Conservation (phyloP, 202 grass and related monocot genomes). For the Brachypodium distachyon region DNA sequence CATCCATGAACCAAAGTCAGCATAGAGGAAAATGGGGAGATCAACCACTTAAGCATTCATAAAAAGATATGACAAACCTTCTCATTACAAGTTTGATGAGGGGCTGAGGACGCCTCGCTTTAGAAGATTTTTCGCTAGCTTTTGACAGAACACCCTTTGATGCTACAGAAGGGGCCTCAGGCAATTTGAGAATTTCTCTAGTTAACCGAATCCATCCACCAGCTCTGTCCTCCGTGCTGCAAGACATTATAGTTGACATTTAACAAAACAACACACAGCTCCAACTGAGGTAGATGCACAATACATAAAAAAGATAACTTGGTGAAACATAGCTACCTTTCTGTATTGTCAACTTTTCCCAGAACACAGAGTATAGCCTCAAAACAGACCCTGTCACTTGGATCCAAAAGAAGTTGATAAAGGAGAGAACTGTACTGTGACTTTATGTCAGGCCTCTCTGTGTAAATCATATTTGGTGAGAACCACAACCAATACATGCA, state of each 20-base stretch:
- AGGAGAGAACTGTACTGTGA: slow-evolving; percentile 92
- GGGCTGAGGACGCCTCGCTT: slow-evolving; percentile 85
- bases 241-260: slow-evolving; percentile 14
- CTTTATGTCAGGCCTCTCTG: slow-evolving; percentile 93
- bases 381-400: slow-evolving; percentile 99
- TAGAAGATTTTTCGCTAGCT: slow-evolving; percentile 84
- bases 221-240: slow-evolving; percentile 92
- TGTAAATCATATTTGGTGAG: slow-evolving; percentile 28
- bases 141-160: slow-evolving; percentile 57
- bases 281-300: neutral
- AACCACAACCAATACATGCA: slow-evolving; percentile 7
- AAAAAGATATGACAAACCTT: slow-evolving; percentile 46
- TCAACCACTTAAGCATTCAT: slow-evolving; percentile 3
- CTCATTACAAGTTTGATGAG: slow-evolving; percentile 96
- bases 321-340: slow-evolving; percentile 51
- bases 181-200: slow-evolving; percentile 96
- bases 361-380: slow-evolving; percentile 97
- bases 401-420: slow-evolving; percentile 98
- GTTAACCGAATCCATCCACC: slow-evolving; percentile 95
- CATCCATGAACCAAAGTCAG: slow-evolving; percentile 5
- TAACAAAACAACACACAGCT: neutral
- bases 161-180: slow-evolving; percentile 91
- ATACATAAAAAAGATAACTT: neutral
- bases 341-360: slow-evolving; percentile 93
- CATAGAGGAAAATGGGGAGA: neutral